These are phyloP conservation scores for Endogone sp. DNA, from an alignment of 192 early-diverging fungal genomes.

Conservation along the genomic window DNA sequence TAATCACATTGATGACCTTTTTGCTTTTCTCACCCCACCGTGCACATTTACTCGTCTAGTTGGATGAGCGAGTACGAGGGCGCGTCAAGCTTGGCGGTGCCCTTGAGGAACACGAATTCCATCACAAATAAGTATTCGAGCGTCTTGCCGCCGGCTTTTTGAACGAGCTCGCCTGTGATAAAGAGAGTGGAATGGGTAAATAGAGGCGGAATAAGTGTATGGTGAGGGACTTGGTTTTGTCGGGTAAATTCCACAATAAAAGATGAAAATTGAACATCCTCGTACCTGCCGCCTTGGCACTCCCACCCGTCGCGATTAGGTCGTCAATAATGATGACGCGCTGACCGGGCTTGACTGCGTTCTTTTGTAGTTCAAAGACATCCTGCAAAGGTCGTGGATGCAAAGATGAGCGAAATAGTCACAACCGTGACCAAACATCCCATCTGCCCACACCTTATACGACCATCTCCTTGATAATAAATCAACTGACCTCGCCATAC, in stretches of 20 bases:
- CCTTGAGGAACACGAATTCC: constrained; percentile 83
- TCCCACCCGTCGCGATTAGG: constrained; percentile 80
- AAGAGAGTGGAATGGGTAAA: neutral
- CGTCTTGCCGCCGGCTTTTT: constrained; percentile 64
- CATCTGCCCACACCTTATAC: neutral
- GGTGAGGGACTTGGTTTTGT: neutral
- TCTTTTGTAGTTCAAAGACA: constrained; percentile 88
- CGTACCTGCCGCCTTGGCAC: constrained; percentile 32
- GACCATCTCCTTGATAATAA: neutral
- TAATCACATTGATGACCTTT: too few species aligned
- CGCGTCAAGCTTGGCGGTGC: constrained; percentile 70
- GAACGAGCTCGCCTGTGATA: constrained; percentile 60
- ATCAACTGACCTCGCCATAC: constrained; percentile 72
- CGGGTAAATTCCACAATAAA: too few species aligned
- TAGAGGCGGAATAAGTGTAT: neutral
- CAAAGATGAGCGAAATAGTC: neutral
- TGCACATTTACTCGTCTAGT: constrained; percentile 2
- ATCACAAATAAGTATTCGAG: constrained; percentile 91
- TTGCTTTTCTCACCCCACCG: too few species aligned
- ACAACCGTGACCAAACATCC: neutral
- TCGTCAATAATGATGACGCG: constrained; percentile 95
- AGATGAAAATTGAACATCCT: neutral
- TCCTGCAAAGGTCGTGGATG: constrained; percentile 45
- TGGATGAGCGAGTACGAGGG: constrained; percentile 88
- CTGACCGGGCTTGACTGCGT: constrained; percentile 73